Evolutionary conservation across 2,329 filamentous ascomycete species (phyloP), one percentile per base, ranked within the genome.

Genomic region (Fusarium sterilihyphosum): DNA sequence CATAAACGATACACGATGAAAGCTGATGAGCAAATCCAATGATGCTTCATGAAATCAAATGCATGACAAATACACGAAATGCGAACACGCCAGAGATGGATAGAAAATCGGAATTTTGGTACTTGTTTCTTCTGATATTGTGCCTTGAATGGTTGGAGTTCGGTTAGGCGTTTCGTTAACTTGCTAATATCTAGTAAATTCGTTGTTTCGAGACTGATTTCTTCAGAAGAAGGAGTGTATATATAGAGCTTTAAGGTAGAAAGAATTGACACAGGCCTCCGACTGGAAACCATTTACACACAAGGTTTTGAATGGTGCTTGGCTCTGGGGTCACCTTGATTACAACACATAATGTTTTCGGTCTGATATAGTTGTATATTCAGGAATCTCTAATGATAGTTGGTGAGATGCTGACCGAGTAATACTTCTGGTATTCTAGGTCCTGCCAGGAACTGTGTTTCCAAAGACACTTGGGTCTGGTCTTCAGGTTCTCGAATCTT

Each of bases 1-100:
- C 29, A 70, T 49, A 13, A 37, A 72, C 26, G 67, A 69, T 57
- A 49, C 43, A 61, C 22, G 59, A 73, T 43, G 64, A 52, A 66
- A 60, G 54, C 12, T 43, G 57, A 64, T 38, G 38, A 44, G 47
- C 10, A 31, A 33, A 37, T 37, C n/a, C 38, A 22, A 50, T 35
- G 50, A 65, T 57, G 43, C n/a, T 63, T 50, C 29, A 64, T 46
- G 54, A 56, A 40, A 49, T 37, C 22, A 26, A 26, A 40, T 31
- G 4, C 43, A 56, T 24, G 38, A 63, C 18, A 26, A 41, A 60
- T 24, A 40, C 17, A 24, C 29, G 29, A 40, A n/a, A 49, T 20
- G 20, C 13, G 22, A 40, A 40, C 11, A 33, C 33, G 37, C 10
- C 8, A 47, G 26, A 26, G 29, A 29, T 43, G 35, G 11, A 31